These are phyloP conservation scores for Naematelia aurantialba DNA, from an alignment of 768 basidiomycete species.

Conservation along the genomic window DNA sequence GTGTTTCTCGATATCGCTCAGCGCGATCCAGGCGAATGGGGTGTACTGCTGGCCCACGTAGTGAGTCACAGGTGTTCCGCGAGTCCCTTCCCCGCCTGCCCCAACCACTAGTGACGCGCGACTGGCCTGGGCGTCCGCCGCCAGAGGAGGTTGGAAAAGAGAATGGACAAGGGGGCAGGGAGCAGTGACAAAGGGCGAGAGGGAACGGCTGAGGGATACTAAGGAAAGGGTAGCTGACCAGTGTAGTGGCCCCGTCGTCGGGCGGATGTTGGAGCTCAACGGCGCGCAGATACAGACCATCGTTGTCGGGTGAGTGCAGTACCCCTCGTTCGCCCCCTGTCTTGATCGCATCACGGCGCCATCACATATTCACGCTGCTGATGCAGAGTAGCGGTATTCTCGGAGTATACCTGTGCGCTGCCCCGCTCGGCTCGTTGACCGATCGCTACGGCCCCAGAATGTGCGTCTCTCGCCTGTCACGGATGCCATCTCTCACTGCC, in stretches of 20 bases:
- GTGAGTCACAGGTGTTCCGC: too few species aligned
- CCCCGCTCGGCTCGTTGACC: slow-evolving; percentile 44
- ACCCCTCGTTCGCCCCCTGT: too few species aligned
- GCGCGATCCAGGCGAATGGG: slow-evolving; percentile 48
- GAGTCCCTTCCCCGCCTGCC: too few species aligned
- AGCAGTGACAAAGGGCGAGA: too few species aligned
- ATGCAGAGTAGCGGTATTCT: slow-evolving; percentile 36
- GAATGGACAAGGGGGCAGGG: too few species aligned
- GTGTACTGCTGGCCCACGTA: slow-evolving; percentile 51
- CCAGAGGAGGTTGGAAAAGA: too few species aligned
- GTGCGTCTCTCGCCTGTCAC: slow-evolving; percentile 25
- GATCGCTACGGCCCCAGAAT: slow-evolving; percentile 47
- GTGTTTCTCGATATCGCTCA: slow-evolving; percentile 36
- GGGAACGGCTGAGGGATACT: too few species aligned
- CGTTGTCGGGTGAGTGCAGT: slow-evolving; percentile 41
- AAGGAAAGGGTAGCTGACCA: too few species aligned
- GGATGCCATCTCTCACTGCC: background rate
- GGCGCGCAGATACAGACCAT: slow-evolving; percentile 44
- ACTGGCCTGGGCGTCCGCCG: too few species aligned
- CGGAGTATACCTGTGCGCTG: slow-evolving; percentile 49
- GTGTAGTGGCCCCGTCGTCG: slow-evolving; percentile 43
- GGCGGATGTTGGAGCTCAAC: slow-evolving; percentile 33
- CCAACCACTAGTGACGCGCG: too few species aligned
- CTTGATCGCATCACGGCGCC: too few species aligned
- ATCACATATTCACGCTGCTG: too few species aligned